Percentiles rank a stretch among this genome's conserved stretches.
These are phyloP conservation scores for Coemansia aciculifera DNA, from an alignment of 192 early-diverging fungal genomes.

Conservation along the genomic window DNA sequence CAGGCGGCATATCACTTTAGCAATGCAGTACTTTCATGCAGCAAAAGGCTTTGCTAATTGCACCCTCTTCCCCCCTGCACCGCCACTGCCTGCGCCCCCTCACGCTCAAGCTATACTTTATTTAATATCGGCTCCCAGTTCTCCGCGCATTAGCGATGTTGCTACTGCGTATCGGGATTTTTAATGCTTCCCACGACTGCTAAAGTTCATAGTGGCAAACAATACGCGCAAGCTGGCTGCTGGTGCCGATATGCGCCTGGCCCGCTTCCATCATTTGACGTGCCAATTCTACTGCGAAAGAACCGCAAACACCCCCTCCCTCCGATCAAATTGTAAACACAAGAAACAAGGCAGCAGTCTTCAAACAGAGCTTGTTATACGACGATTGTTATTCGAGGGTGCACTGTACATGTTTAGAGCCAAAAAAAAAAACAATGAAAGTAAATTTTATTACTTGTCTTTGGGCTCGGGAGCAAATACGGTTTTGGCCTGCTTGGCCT, in stretches of 20 bases:
- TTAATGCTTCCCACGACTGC: background rate
- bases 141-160: background rate
- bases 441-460: conserved; percentile 6
- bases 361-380: background rate
- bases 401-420: conserved; percentile 5
- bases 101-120: background rate
- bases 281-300: background rate
- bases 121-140: background rate
- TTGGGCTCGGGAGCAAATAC: conserved; percentile 22
- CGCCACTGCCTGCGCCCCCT: background rate
- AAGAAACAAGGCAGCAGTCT: background rate
- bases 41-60: background rate
- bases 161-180: background rate
- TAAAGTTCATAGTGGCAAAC: background rate
- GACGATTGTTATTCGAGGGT: background rate
- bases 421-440: background rate
- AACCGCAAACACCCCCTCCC: background rate
- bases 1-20: background rate
- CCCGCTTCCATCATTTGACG: background rate
- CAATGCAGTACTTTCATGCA: background rate
- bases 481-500: conserved; percentile 9
- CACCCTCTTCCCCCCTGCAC: background rate
- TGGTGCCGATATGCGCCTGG: background rate
- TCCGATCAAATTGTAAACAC: background rate
- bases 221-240: background rate